Conservation (phyloP, 768 basidiomycete species). For the Termitomyces sp. region DNA sequence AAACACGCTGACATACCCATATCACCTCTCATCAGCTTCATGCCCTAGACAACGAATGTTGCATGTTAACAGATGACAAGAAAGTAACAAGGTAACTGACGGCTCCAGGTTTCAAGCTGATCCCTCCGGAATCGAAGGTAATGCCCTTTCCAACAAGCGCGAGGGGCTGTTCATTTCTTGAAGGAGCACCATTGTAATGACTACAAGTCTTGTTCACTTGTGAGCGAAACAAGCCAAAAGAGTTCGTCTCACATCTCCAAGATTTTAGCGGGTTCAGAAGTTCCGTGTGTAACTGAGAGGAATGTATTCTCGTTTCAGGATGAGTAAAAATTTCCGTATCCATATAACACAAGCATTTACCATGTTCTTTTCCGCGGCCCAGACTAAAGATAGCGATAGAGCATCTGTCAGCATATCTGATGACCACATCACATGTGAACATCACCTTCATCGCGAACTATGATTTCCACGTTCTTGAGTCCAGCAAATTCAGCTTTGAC, state of each 20-base stretch:
- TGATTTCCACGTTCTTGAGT: slow-evolving; percentile 61
- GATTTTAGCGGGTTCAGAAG: slow-evolving; percentile 80
- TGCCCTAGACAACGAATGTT: slow-evolving; percentile 37
- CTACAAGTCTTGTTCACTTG: slow-evolving; percentile 28
- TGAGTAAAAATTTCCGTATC: background rate
- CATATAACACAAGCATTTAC: slow-evolving; percentile 27
- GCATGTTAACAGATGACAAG: background rate
- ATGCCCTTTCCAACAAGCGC: slow-evolving; percentile 86
- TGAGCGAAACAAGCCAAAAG: background rate
- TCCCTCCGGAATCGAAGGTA: slow-evolving; percentile 87
- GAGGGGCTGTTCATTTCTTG: slow-evolving; percentile 52
- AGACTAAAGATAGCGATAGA: slow-evolving; percentile 37
- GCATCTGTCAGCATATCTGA: background rate
- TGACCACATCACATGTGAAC: background rate
- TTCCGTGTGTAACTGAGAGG: slow-evolving; percentile 82
- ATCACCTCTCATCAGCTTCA: slow-evolving; percentile 84
- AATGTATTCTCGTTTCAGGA: slow-evolving; percentile 55
- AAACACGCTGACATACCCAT: slow-evolving; percentile 53
- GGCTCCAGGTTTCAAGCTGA: slow-evolving; percentile 73
- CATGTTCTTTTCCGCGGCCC: slow-evolving; percentile 86
- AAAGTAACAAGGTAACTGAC: slow-evolving; percentile 31
- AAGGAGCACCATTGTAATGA: slow-evolving; percentile 74
- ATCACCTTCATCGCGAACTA: slow-evolving; percentile 70
- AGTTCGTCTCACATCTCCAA: slow-evolving; percentile 62
- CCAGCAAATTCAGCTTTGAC: slow-evolving; percentile 62